Percentiles rank a stretch among this genome's conserved stretches.
These are phyloP conservation scores for Fusarium sp. DNA, from an alignment of 2,329 filamentous ascomycete species.

Conservation along the genomic window DNA sequence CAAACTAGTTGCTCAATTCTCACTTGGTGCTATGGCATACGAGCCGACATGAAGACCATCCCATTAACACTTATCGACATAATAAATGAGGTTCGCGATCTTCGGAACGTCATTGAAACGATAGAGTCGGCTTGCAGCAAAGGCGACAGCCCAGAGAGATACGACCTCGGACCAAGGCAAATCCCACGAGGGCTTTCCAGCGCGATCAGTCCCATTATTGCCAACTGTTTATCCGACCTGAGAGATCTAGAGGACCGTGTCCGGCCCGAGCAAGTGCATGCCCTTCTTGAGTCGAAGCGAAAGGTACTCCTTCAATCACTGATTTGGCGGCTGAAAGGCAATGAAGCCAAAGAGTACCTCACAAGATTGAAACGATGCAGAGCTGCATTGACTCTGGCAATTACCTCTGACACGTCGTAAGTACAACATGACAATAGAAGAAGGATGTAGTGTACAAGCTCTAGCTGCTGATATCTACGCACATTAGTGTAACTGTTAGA, in stretches of 20 bases:
- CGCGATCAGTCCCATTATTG: not conserved
- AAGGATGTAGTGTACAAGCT: not conserved
- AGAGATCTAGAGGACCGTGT: not conserved
- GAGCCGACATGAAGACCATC: not conserved
- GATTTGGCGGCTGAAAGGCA: not conserved
- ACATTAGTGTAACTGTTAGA: not conserved
- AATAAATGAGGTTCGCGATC: not conserved
- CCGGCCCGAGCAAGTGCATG: not conserved
- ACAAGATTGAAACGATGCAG: not conserved
- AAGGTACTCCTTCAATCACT: not conserved
- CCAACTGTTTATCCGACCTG: not conserved
- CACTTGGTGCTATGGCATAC: not conserved
- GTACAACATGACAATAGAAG: not conserved
- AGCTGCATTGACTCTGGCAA: not conserved
- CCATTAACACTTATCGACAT: not conserved
- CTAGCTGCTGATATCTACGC: not conserved
- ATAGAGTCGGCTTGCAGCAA: not conserved
- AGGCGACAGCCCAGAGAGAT: too few species aligned
- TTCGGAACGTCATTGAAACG: not conserved
- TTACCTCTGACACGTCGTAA: not conserved
- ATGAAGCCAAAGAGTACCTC: not conserved
- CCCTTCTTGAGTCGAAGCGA: not conserved
- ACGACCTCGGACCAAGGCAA: too few species aligned
- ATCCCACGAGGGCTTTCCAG: not conserved
- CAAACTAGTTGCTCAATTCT: not conserved